Conservation (phyloP, 2,329 filamentous ascomycete genomes). For the Atkinsonella hypoxylon region DNA sequence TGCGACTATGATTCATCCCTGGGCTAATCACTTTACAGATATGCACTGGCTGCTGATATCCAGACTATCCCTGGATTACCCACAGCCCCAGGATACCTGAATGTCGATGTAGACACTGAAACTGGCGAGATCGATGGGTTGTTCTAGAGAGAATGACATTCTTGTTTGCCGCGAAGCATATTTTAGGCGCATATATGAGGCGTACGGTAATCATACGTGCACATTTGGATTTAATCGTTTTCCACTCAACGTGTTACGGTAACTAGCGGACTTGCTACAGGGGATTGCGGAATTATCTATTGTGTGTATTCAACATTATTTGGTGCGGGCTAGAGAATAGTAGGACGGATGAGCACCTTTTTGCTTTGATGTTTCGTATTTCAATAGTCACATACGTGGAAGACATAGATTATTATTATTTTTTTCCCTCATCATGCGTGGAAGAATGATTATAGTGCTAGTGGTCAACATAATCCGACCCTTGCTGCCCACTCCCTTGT, state of each 20-base stretch:
- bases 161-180: not conserved
- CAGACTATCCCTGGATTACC: conserved; percentile 95
- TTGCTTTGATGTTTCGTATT: not conserved
- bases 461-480: too few relatives aligned
- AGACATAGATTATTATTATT: too few relatives aligned
- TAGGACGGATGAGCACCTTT: not conserved
- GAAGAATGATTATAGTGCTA: too few relatives aligned
- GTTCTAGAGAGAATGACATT: conserved; percentile 48
- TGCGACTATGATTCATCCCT: not conserved
- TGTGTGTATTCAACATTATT: conserved; percentile 3
- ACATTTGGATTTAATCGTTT: not conserved
- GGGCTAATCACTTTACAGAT: conserved; percentile 40
- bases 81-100: conserved; percentile 89
- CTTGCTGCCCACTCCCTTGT: too few relatives aligned
- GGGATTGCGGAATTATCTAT: not conserved
- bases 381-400: too few relatives aligned
- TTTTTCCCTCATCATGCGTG: too few relatives aligned
- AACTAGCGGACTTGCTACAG: not conserved
- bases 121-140: conserved; percentile 81
- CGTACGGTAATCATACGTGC: not conserved
- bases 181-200: not conserved
- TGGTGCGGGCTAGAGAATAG: not conserved
- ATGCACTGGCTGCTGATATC: conserved; percentile 91
- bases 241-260: conserved; percentile 7
- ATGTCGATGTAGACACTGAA: conserved; percentile 74